phyloP scores from a whole-genome alignment of 2,329 filamentous ascomycete species.

The Diaporthe amygdali region DNA sequence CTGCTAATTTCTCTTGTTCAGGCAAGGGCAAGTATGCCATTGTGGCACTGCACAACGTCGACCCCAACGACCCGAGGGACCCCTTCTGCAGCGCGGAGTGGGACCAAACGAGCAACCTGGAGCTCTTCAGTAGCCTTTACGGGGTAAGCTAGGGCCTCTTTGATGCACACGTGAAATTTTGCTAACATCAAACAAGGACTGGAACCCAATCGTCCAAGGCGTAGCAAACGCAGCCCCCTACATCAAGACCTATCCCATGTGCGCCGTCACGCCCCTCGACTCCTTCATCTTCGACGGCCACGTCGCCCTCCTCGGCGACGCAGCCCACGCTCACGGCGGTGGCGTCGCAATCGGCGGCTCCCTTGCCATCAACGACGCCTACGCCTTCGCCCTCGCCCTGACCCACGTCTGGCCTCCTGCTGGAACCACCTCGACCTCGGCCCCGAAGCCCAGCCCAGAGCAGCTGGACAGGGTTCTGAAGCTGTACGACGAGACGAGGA shows the following conservation, averaged over 20 bases:
- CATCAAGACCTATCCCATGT: slow-evolving; percentile 40
- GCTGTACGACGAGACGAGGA: slow-evolving; percentile 40
- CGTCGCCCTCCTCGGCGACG: slow-evolving; percentile 41
- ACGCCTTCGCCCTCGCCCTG: slow-evolving; percentile 34
- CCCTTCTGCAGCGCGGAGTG: slow-evolving; percentile 31
- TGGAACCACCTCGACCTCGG: neutral
- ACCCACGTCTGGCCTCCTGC: slow-evolving; percentile 10
- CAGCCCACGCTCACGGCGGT: slow-evolving; percentile 44
- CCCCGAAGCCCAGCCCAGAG: neutral
- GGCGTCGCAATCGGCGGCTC: slow-evolving; percentile 44
- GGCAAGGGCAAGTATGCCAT: slow-evolving; percentile 37
- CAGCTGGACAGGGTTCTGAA: slow-evolving; percentile 26
- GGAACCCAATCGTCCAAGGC: slow-evolving; percentile 40
- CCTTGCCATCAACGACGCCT: slow-evolving; percentile 45
- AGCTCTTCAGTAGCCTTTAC: slow-evolving; percentile 34
- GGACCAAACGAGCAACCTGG: slow-evolving; percentile 34
- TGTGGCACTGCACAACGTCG: slow-evolving; percentile 33
- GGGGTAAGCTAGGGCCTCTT: slow-evolving; percentile 18
- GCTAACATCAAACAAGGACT: slow-evolving; percentile 29
- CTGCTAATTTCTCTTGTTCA: neutral
- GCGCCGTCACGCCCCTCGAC: slow-evolving; percentile 34
- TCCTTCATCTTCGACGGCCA: slow-evolving; percentile 36
- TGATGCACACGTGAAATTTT: no score
- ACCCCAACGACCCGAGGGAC: slow-evolving; percentile 32
- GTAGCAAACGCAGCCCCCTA: slow-evolving; percentile 38